Base-by-base conservation (phyloP, 495 filamentous ascomycete species). In the Penicillium ucsense region DNA sequence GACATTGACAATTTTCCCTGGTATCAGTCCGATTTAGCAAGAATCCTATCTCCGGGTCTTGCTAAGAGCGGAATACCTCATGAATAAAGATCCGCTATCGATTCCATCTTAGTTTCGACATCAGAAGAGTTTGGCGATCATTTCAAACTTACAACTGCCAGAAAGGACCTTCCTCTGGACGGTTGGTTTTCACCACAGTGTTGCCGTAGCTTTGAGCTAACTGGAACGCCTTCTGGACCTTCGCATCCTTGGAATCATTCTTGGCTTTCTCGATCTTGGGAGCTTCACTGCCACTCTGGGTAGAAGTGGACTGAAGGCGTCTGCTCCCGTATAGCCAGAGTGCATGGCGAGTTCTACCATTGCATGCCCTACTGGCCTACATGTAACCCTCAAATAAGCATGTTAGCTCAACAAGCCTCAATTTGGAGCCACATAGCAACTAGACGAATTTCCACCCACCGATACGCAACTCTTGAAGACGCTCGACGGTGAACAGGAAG, bases 1-100 rank as follows among this genome's bases (percentile, higher is more conserved):
- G 48, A 57, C 89, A 95, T 42, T 81, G 85, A 57, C 89, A 95
- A 56, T 89, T 86, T 46, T 95, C 89, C 54, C 89, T 90, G 31
- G 20, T 47, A 7, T 37, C 28, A 20, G 20, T 7, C 42, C 8
- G 9, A 41, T 29, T 31, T 20, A 30, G 48, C 39, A 53, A n/a
- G 27, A 35, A 28, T 20, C 20, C 20, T 20, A 20, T 20, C 20
- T 20, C 20, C 20, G 20, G 20, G 20, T 20, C 20, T 20, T 20
- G 20, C 20, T 20, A 48, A 35, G 47, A 54, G 27, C 59, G 51
- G 31, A 9, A 41, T 7, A 58, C 61, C 37, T 53, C 59, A 38
- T 38, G 27, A n/a, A 37, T 5, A 1, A 9, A 6, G 6, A 11
- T 56, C 27, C 53, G 47, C 28, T 32, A 39, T 32, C 27, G 10